Evolutionary conservation across 331 rosid species (phyloP).

Genomic region (Spiraea crenata): DNA sequence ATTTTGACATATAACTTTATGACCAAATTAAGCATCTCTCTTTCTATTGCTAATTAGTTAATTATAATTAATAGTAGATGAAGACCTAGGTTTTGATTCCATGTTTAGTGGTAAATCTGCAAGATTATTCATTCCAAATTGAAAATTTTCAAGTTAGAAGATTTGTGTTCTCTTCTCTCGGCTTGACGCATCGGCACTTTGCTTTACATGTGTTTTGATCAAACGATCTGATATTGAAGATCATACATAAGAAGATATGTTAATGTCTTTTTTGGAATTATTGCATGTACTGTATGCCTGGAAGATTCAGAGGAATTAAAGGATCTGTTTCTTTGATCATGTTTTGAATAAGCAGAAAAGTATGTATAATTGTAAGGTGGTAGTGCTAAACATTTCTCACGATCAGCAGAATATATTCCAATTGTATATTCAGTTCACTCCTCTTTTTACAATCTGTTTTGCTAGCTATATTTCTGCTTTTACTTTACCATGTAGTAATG

Average conservation of each 20-base stretch:
- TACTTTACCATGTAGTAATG: background rate
- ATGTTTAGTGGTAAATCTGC: constrained; percentile 19
- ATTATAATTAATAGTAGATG: constrained; percentile 2
- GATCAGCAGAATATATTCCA: constrained; percentile 1
- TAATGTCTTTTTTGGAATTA: background rate
- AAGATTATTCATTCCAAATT: constrained; percentile 2
- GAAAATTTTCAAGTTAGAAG: background rate
- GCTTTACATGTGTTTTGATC: constrained; percentile 34
- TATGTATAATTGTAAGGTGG: background rate
- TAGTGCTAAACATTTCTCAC: background rate
- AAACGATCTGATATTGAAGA: constrained; percentile 13
- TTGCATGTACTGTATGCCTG: background rate
- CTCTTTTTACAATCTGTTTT: background rate
- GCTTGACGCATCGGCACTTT: constrained; percentile 40
- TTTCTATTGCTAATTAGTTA: constrained; percentile 23
- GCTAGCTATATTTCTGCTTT: too few relatives aligned
- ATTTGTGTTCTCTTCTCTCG: constrained; percentile 2
- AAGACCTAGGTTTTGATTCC: constrained; percentile 17
- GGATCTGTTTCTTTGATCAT: constrained; percentile 6
- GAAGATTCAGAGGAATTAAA: constrained; percentile 8
- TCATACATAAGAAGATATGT: background rate
- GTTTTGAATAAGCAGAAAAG: constrained; percentile 7
- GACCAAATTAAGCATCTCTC: constrained; percentile 47
- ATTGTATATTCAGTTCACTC: constrained; percentile 10
- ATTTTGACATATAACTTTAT: background rate